Evolutionary conservation across 2,329 filamentous ascomycete species (phyloP), one percentile per base, ranked within the genome.

Genomic region (Aspergillus texensis): DNA sequence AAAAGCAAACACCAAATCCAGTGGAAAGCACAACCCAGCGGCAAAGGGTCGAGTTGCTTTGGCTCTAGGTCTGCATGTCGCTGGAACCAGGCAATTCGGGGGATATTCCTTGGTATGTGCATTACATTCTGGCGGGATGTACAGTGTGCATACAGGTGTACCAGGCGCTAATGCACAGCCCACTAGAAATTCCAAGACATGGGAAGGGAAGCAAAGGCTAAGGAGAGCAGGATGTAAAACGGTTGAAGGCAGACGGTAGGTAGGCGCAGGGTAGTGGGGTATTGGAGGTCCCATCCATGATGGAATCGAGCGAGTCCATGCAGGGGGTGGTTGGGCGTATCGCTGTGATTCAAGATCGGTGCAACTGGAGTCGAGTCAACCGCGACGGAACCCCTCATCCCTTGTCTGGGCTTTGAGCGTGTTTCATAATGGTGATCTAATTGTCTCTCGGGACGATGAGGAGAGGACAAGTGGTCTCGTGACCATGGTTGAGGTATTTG

Each of bases 301-400:
- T 32, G 28, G 26, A 34, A 53, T 32, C 34, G 28, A 36, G 32
- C 14, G 6, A 36, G 9, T 55, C 16, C 11, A 55, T 55, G 52
- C 52, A 55, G 32, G 52, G 48, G 32, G 52, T 36, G 52, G 32
- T 55, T 55, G 52, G 52, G 52, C 52, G 52, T 55, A 39, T 39
- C 52, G 52, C 52, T 21, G 11, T 11, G 52, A 26, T 16, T 26
- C 52, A 24, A 14, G n/a, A 55, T 39, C n/a, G 21, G 21, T 19
- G 48, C 4, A 32, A 21, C 11, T n/a, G 48, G 19, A 2, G 9
- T 50, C 6, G 10, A 16, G 16, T 50, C 46, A 30, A 50, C 19
- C 16, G 26, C 24, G 16, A 11, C 30, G 6, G 4, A 41, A 16
- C 39, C 39, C 6, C 19, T n/a, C 39, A 14, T 8, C 6, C 39